These are phyloP conservation scores for Hortaea werneckii DNA, from an alignment of 2,329 filamentous ascomycete genomes.

Conservation along the genomic window DNA sequence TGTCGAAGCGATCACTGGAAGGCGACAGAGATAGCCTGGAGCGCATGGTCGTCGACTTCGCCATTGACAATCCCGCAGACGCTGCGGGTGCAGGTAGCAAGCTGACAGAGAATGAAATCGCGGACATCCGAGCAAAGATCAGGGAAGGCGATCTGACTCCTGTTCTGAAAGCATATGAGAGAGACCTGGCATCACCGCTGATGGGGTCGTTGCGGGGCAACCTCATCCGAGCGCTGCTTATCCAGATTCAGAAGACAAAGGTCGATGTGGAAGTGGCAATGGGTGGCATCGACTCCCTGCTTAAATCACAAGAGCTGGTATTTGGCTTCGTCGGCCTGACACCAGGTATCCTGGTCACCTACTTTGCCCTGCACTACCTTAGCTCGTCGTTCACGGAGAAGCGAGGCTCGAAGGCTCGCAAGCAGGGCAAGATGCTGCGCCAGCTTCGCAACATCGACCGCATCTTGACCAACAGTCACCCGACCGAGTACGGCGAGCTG, in stretches of 20 bases:
- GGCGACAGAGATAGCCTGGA: slow-evolving; percentile 87
- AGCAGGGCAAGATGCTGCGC: slow-evolving; percentile 61
- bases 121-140: slow-evolving; percentile 67
- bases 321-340: slow-evolving; percentile 97
- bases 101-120: slow-evolving; percentile 59
- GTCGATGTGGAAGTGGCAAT: slow-evolving; percentile 95
- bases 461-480: slow-evolving; percentile 38
- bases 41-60: slow-evolving; percentile 97
- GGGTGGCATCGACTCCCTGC: slow-evolving; percentile 83
- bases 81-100: slow-evolving; percentile 31
- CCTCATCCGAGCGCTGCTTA: slow-evolving; percentile 77
- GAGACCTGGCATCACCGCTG: slow-evolving; percentile 73
- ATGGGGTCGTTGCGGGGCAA: slow-evolving; percentile 76
- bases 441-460: slow-evolving; percentile 83
- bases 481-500: slow-evolving; percentile 62
- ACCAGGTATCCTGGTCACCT: slow-evolving; percentile 78
- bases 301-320: slow-evolving; percentile 93
- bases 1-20: slow-evolving; percentile 85
- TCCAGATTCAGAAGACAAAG: slow-evolving; percentile 98
- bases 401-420: slow-evolving; percentile 55
- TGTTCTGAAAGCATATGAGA: slow-evolving; percentile 82
- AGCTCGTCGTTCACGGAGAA: slow-evolving; percentile 59
- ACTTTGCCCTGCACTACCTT: slow-evolving; percentile 64
- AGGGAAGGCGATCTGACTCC: slow-evolving; percentile 88
- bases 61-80: slow-evolving; percentile 65